A percentile compares a stretch with the other conserved stretches of the same genome.
phyloP scores from a whole-genome alignment of 2,329 filamentous ascomycete species.

The Colletotrichum endophyticum region DNA sequence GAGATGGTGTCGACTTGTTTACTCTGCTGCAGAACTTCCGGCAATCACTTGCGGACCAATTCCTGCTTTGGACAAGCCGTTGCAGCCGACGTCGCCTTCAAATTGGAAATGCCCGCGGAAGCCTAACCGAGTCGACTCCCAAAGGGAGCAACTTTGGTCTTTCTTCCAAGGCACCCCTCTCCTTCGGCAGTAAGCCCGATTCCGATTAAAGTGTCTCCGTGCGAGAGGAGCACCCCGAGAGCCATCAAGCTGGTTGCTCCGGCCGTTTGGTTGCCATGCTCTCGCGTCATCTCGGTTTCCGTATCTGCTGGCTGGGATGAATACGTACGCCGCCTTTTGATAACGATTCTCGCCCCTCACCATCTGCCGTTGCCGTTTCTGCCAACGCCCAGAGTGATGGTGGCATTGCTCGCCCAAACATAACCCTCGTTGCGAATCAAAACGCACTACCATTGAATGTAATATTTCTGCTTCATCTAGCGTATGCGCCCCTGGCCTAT shows the following conservation, averaged over 20 bases:
- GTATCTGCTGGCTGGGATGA: neutral
- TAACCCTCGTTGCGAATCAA: neutral
- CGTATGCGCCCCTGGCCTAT: neutral
- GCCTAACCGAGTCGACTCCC: neutral
- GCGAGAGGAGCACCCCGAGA: neutral
- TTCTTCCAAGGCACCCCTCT: neutral
- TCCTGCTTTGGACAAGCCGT: neutral
- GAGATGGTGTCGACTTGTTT: neutral
- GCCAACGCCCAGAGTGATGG: neutral
- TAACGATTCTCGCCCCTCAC: neutral
- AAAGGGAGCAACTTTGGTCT: neutral
- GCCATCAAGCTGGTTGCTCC: neutral
- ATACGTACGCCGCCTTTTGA: neutral
- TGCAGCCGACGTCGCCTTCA: neutral
- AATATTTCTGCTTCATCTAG: slow-evolving; percentile 4
- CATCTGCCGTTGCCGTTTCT: neutral
- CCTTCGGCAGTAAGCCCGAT: slow-evolving; percentile 4
- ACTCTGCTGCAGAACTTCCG: slow-evolving; percentile 7
- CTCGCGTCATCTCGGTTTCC: neutral
- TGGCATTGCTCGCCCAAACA: neutral
- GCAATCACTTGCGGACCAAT: slow-evolving; percentile 1
- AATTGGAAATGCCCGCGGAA: neutral
- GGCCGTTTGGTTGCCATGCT: neutral
- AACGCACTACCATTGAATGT: neutral
- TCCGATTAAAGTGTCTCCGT: neutral